Evolutionary conservation across 1,284 basidiomycete genomes (phyloP), one percentile per base, ranked within the genome.

Genomic region (Puccinia brachypodii): DNA sequence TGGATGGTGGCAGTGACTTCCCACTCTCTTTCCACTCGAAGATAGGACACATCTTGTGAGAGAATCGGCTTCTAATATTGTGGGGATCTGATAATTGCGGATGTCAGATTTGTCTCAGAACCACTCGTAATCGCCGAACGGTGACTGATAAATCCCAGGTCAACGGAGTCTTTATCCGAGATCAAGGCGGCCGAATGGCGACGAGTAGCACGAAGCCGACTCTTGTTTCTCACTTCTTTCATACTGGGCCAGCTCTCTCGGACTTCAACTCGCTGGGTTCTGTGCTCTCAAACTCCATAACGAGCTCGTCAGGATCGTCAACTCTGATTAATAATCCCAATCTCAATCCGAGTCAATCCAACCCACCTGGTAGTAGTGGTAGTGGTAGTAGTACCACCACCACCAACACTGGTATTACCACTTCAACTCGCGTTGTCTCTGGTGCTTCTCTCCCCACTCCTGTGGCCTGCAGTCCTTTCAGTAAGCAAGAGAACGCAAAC

Each of bases 201-300:
- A 62, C n/a, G 8, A 68, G 38, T n/a, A 68, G 3, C 38, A 42
- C 64, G 36, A 79, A 79, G 58, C 79, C 79, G 25, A 25, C 58
- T 9, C 44, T 81, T 1, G 53, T 81, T 14, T 62, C 79, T 28
- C 79, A 66, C 22, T 81, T 81, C 50, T 60, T 81, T 75, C 79
- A 81, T 38, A 74, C 58, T 28, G 69, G 71, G 13, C 79, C 79
- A 33, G 69, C 79, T 3, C 42, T 81, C 8, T 74, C 79, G 44
- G 71, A 80, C 36, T 81, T 81, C 58, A 81, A 81, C 58, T 73
- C 71, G 36, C 47, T 81, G 16, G 58, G 56, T n/a, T 72, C 58
- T 38, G 22, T 73, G 16, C 50, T 72, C 13, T 44, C 71, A 9
- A 76, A 76, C 50, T 28, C 69, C 36, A 53, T 36, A 42, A 69